These are phyloP conservation scores for Diutina rugosa DNA, from an alignment of 1,139 yeast species.

Conservation along the genomic window DNA sequence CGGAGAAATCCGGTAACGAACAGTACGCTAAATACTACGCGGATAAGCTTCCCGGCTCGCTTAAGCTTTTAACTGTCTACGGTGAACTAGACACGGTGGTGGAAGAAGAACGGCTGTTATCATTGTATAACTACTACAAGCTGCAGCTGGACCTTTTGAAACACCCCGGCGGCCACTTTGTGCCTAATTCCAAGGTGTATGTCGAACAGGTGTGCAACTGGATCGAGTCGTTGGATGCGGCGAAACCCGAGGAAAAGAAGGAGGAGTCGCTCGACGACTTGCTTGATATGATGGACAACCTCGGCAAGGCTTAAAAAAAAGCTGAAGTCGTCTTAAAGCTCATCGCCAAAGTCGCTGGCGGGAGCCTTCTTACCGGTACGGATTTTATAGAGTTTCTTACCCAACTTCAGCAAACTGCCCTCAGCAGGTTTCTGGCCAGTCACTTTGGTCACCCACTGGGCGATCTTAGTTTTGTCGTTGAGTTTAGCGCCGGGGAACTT, in stretches of 20 bases:
- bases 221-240: slow-evolving; percentile 20
- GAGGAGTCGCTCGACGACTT: slow-evolving; percentile 6
- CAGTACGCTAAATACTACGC: slow-evolving; percentile 18
- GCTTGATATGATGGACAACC: slow-evolving; percentile 7
- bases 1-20: slow-evolving; percentile 8
- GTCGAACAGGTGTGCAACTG: slow-evolving; percentile 47
- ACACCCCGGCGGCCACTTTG: slow-evolving; percentile 84
- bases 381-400: slow-evolving; percentile 15
- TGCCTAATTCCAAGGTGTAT: slow-evolving; percentile 57
- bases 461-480: slow-evolving; percentile 18
- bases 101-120: slow-evolving; percentile 54
- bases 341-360: background rate
- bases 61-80: slow-evolving; percentile 52
- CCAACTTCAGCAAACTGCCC: slow-evolving; percentile 27
- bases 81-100: slow-evolving; percentile 89
- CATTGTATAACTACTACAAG: slow-evolving; percentile 41
- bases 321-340: background rate
- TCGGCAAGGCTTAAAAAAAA: slow-evolving; percentile 4
- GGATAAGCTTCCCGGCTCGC: slow-evolving; percentile 5
- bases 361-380: slow-evolving; percentile 12
- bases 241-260: slow-evolving; percentile 8
- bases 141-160: slow-evolving; percentile 34
- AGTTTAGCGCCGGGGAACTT: slow-evolving; percentile 14
- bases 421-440: slow-evolving; percentile 20
- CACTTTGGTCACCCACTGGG: slow-evolving; percentile 21